A percentile compares a stretch with the other conserved stretches of the same genome.
Conservation (phyloP, 2,329 filamentous ascomycete species). For the Colletotrichum falcatum region DNA sequence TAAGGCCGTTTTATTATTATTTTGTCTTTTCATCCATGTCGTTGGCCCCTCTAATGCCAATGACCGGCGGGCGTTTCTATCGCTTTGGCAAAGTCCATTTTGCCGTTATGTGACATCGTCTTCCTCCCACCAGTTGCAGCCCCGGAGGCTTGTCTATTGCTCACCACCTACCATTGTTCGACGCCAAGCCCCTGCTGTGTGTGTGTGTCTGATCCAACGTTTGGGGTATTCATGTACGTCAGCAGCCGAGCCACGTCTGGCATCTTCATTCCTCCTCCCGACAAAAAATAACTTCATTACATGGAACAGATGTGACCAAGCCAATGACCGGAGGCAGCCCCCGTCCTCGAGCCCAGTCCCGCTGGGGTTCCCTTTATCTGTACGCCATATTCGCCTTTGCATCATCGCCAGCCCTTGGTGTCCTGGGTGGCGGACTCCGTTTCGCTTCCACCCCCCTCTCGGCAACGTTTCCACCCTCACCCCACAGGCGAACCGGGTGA, state of each 20-base stretch:
- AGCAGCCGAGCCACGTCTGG: slow-evolving; percentile 16
- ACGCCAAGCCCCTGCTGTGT: slow-evolving; percentile 24
- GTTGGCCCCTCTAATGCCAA: not conserved
- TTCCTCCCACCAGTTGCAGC: not conserved
- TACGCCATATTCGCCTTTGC: slow-evolving; percentile 31
- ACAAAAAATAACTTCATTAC: slow-evolving; percentile 12
- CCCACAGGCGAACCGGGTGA: slow-evolving; percentile 28
- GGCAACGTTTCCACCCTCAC: not conserved
- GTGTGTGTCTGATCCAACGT: slow-evolving; percentile 13
- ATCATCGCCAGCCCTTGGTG: slow-evolving; percentile 31
- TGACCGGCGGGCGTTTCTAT: not conserved
- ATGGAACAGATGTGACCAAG: slow-evolving; percentile 12
- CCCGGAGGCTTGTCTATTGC: not conserved
- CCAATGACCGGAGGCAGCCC: slow-evolving; percentile 22
- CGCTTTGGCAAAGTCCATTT: not conserved
- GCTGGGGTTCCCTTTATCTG: slow-evolving; percentile 25
- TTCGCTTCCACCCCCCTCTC: not conserved
- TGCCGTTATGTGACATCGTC: not conserved
- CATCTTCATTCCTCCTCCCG: slow-evolving; percentile 20
- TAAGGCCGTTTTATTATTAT: slow-evolving; percentile 27
- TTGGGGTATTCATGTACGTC: slow-evolving; percentile 9
- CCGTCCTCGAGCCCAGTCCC: slow-evolving; percentile 31
- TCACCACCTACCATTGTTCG: not conserved
- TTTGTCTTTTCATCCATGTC: slow-evolving; percentile 23
- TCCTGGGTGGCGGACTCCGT: slow-evolving; percentile 14